Percentiles rank a stretch among this genome's conserved stretches.
Conservation (phyloP, 495 filamentous ascomycete species). For the Penicilliopsis zonata region DNA sequence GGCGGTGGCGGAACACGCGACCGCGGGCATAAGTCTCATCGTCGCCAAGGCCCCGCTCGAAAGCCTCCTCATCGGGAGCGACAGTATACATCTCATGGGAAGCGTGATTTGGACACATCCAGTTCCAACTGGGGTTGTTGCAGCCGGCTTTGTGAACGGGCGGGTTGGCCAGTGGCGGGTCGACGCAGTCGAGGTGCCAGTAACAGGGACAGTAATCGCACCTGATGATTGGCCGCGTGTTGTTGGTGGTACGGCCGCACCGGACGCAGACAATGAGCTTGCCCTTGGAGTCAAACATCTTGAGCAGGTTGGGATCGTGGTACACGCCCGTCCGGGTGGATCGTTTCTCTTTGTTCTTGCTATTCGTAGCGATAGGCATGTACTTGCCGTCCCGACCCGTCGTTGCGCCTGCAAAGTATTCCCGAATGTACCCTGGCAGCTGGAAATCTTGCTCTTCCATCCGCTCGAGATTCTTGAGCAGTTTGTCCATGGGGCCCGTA, state of each 20-base stretch:
- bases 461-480: constrained; percentile 47
- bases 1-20: constrained; percentile 34
- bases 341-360: constrained; percentile 12
- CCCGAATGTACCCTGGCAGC: constrained; percentile 53
- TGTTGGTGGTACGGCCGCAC: constrained; percentile 49
- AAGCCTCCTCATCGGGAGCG: not conserved
- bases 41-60: not conserved
- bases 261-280: constrained; percentile 56
- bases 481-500: constrained; percentile 40
- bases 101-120: constrained; percentile 83
- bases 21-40: no score
- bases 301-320: constrained; percentile 33
- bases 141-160: constrained; percentile 36
- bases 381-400: constrained; percentile 71
- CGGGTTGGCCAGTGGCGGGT: constrained; percentile 69
- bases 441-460: constrained; percentile 61
- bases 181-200: constrained; percentile 88
- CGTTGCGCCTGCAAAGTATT: constrained; percentile 61
- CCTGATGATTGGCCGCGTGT: constrained; percentile 52
- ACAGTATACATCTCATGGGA: constrained; percentile 39
- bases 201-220: constrained; percentile 70
- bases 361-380: constrained; percentile 40
- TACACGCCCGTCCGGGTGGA: constrained; percentile 15
- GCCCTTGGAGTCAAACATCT: constrained; percentile 52
- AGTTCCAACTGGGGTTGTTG: constrained; percentile 46